Conservation (phyloP, 1,284 basidiomycete species). For the Cutaneotrichosporon cavernicola region DNA sequence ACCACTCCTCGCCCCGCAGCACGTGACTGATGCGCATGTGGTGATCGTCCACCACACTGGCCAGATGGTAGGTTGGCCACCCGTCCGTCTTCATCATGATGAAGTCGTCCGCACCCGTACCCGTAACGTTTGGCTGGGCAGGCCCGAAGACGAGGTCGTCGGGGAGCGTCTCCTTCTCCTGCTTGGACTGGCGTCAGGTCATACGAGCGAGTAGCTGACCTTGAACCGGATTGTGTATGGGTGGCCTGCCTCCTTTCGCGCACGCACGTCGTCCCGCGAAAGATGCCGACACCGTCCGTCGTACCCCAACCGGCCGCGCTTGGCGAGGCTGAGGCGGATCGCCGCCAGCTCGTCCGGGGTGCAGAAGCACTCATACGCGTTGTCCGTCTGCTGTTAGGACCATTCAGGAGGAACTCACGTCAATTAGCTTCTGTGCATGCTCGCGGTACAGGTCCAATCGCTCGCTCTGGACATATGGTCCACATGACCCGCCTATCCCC, state of each 20-base stretch:
- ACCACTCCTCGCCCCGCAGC: conserved; percentile 93
- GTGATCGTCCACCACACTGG: conserved; percentile 92
- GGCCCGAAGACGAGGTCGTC: conserved; percentile 39
- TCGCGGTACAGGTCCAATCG: conserved; percentile 76
- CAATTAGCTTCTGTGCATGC: conserved; percentile 71
- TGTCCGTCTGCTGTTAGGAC: conserved; percentile 61
- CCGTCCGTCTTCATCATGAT: conserved; percentile 88
- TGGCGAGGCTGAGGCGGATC: conserved; percentile 67
- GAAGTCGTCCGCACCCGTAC: conserved; percentile 67
- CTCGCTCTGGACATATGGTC: conserved; percentile 65
- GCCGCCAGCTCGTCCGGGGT: conserved; percentile 65
- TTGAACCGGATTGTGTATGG: conserved; percentile 82
- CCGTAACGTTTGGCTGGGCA: conserved; percentile 29
- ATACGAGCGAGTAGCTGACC: conserved; percentile 56
- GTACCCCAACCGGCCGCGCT: conserved; percentile 72
- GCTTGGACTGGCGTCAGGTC: conserved; percentile 24
- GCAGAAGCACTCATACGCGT: conserved; percentile 96
- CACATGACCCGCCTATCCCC: conserved; percentile 7
- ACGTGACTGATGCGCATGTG: conserved; percentile 96
- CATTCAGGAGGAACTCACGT: conserved; percentile 56
- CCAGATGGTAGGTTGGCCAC: conserved; percentile 95
- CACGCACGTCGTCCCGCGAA: conserved; percentile 76
- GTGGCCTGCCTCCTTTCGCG: conserved; percentile 71
- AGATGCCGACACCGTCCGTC: conserved; percentile 81
- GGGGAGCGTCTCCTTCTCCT: conserved; percentile 26